Base-by-base conservation (phyloP, 805 yeast genomes). In the Saturnispora quitensis region DNA sequence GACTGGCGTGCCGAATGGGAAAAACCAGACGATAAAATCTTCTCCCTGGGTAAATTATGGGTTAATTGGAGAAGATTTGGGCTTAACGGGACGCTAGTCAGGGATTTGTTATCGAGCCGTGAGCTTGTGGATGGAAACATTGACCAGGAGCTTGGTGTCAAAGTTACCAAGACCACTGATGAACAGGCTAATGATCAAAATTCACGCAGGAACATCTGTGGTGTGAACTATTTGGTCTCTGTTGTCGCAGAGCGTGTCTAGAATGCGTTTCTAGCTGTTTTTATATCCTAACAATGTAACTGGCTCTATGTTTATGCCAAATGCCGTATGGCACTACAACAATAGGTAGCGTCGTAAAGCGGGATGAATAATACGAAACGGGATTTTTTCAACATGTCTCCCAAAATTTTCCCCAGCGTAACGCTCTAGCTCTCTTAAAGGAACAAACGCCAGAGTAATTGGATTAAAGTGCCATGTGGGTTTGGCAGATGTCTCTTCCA, bases 31-130 rank as follows among this genome's bases (percentile, higher is more conserved):
- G 33, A 42, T 3, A 62, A 60, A 22, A 54, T 57, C 4, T 20
- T 64, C 5, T 50, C 56, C 4, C 47, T 67, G 33, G 53, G 62
- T 28, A 62, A 62, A 43, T 52, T 63, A n/a, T 66, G 66, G 53
- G 53, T 67, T 28, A 68, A 65, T 49, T 67, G 67, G 54, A 65
- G 66, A 51, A 42, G 63, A 45, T 56, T 62, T 49, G 68, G 69
- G 1, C 49, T 55, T 24, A 28, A 54, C 20, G 65, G 67, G 9
- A 40, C 51, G 10, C 24, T 59, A n/a, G 53, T 40, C 24, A 52
- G 18, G 24, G 53, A 55, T 40, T 55, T 47, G 15, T 20, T 48
- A 22, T 24, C 24, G 24, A 53, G 47, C 9, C 49, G 28, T n/a
- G 12, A 4, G 3, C 50, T 44, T 27, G 35, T 42, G 15, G 51